phyloP scores from a whole-genome alignment of 371 early-diverging fungal genomes.

The Mucor ambiguus region DNA sequence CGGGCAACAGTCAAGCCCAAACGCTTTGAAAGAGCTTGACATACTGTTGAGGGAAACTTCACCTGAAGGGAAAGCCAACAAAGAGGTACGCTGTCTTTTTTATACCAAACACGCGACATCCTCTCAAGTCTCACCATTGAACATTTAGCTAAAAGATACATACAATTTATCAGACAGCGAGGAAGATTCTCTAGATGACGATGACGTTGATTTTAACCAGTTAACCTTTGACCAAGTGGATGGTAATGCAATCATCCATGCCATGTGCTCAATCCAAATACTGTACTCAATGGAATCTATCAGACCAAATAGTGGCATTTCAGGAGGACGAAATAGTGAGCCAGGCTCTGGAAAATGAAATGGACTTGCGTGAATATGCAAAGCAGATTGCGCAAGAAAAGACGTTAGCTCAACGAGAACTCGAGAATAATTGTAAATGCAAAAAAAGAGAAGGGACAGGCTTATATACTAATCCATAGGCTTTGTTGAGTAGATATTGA shows the following conservation, averaged over 20 bases:
- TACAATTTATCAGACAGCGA: not conserved
- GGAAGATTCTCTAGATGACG: slow-evolving; percentile 23
- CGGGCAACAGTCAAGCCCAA: not conserved
- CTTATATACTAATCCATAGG: not conserved
- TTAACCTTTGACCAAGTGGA: slow-evolving; percentile 59
- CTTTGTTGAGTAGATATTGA: slow-evolving; percentile 56
- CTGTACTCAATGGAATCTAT: not conserved
- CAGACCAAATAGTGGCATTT: slow-evolving; percentile 65
- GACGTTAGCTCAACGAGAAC: slow-evolving; percentile 63
- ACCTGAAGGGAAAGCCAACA: not conserved
- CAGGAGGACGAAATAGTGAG: slow-evolving; percentile 83
- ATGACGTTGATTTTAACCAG: slow-evolving; percentile 44
- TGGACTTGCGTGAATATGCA: slow-evolving; percentile 88
- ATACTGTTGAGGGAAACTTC: slow-evolving; percentile 28
- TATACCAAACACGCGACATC: not conserved
- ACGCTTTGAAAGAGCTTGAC: slow-evolving; percentile 34
- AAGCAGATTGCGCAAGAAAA: slow-evolving; percentile 77
- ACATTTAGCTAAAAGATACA: not conserved
- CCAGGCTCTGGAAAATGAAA: slow-evolving; percentile 78
- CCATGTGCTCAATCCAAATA: not conserved
- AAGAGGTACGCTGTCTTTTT: not conserved
- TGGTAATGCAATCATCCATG: slow-evolving; percentile 30
- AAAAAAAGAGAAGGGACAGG: not conserved
- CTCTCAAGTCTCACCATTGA: not conserved
- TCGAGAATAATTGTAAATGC: slow-evolving; percentile 57